Percentiles rank a stretch among this genome's conserved stretches.
phyloP scores from a whole-genome alignment of 306 rosid genomes.

The Lathyrus sativus region DNA sequence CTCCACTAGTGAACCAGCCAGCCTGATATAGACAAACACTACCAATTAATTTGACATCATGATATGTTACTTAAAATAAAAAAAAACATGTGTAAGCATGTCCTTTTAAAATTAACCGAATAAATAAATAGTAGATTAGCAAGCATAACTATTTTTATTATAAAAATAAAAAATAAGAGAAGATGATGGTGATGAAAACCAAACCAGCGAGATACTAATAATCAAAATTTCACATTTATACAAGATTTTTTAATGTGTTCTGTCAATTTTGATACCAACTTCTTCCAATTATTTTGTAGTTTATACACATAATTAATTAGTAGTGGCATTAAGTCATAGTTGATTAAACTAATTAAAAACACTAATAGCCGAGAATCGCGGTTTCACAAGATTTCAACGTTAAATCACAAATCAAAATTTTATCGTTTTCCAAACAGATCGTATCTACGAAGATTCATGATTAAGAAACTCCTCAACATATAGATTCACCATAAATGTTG shows the following conservation, averaged over 20 bases:
- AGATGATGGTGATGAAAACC: conserved; percentile 23
- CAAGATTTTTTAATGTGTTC: too few relatives aligned
- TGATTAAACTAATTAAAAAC: conserved; percentile 41
- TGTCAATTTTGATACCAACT: too few relatives aligned
- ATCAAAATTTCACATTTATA: too few relatives aligned
- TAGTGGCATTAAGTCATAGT: conserved; percentile 21
- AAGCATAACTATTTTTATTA: neutral
- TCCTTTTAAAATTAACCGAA: conserved; percentile 11
- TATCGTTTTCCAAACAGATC: conserved; percentile 58
- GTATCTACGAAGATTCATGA: conserved; percentile 43
- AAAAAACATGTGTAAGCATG: neutral
- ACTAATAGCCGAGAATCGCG: conserved; percentile 74
- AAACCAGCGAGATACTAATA: neutral
- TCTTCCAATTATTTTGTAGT: neutral
- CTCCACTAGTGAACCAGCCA: conserved; percentile 4
- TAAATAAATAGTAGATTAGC: conserved; percentile 11
- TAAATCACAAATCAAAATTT: conserved; percentile 44
- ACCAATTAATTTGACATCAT: conserved; percentile 34
- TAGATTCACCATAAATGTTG: conserved; percentile 36
- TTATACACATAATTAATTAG: neutral
- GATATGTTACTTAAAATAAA: neutral
- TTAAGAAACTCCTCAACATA: neutral
- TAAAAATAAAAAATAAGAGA: neutral
- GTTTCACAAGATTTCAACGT: conserved; percentile 35
- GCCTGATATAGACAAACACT: conserved; percentile 33